phyloP scores from a whole-genome alignment of 306 rosid species.

The Betula pendula region DNA sequence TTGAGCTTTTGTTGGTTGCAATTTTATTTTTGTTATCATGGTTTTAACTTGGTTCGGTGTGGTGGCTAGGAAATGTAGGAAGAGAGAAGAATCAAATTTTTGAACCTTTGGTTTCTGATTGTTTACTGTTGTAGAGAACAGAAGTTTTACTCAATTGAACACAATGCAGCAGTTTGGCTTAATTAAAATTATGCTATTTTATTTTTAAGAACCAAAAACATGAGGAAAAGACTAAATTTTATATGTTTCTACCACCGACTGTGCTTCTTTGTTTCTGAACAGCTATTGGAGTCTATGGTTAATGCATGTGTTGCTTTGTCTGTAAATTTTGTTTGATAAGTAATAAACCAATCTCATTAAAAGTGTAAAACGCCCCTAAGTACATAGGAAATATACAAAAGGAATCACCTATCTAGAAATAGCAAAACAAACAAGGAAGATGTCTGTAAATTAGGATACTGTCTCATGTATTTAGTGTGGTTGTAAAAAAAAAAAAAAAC shows the following conservation, averaged over 20 bases:
- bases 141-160: not conserved
- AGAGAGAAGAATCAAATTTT: conserved; percentile 2
- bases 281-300: not conserved
- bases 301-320: not conserved
- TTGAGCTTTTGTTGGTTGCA: not conserved
- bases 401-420: too few relatives aligned
- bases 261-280: not conserved
- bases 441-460: not conserved
- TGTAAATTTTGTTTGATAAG: too few relatives aligned
- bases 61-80: not conserved
- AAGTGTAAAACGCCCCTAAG: too few relatives aligned
- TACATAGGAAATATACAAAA: too few relatives aligned
- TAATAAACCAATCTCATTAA: too few relatives aligned
- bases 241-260: not conserved
- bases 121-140: not conserved
- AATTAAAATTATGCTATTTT: conserved; percentile 5
- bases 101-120: not conserved
- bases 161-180: conserved; percentile 1
- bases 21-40: conserved; percentile 5
- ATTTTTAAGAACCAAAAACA: not conserved
- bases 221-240: not conserved
- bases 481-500: conserved; percentile 14
- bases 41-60: conserved; percentile 17
- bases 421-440: too few relatives aligned
- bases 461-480: not conserved